Base-by-base conservation (phyloP, 192 early-diverging fungal species). In the Linnemannia hyalina region DNA sequence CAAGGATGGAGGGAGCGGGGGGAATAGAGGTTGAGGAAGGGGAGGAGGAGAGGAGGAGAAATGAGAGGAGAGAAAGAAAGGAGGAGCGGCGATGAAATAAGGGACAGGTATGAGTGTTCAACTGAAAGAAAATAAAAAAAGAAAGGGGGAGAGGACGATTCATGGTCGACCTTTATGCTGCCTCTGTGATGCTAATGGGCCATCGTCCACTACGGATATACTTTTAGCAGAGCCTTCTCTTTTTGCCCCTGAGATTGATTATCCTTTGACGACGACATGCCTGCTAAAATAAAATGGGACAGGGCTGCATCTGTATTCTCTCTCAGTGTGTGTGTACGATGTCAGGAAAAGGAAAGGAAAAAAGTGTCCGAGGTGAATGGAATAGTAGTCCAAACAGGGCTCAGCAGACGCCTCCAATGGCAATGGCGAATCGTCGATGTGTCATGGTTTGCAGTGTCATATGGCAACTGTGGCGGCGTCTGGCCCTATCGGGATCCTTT, bases 201-300 rank as follows among this genome's bases (percentile, higher is more conserved):
- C 74, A 75, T 36, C 11, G 74, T 75, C 74, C 11, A 16, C 20
- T 71, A 23, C 70, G 70, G 70, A 7, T 40, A 71, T 71, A 71
- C 70, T 0, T 71, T 71, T 71, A n/a, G 38, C 36, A 18, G n/a
- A 71, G 44, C 70, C 40, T 71, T 71, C 9, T 16, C 29, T 68
- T 29, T 68, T 29, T 38, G 22, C 40, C 41, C 36, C 35, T 65
- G 20, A 38, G 70, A 23, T 71, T 22, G 38, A 71, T 70, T 38
- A 22, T 42, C 35, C 20, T 13, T 23, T 18, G 7, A 71, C 16
- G 70, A 42, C 40, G 41, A 23, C 36, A 38, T 41, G 49, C 36
- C 23, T 55, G 55, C 1, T 11, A n/a, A 26, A 5, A 41, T 18
- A 75, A 76, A 26, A 41, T 42, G 70, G 22, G 70, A 42, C 70